Evolutionary conservation across 2,329 filamentous ascomycete genomes (phyloP).

Genomic region (Aspergillus ruber): DNA sequence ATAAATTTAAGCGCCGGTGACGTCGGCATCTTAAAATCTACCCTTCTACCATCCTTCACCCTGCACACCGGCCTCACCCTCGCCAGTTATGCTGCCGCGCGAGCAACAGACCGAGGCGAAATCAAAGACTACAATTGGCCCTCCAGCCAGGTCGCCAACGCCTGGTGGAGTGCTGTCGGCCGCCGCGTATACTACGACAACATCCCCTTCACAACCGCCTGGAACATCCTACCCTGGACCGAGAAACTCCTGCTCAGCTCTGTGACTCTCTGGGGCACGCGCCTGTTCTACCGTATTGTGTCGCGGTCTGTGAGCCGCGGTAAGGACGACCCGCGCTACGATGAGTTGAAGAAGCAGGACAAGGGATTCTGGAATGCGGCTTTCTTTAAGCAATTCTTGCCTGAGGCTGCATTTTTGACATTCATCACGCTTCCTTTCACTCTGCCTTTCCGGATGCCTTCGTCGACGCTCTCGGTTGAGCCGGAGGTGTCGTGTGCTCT

Average conservation of each 20-base stretch:
- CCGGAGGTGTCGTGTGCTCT: slow-evolving; percentile 14
- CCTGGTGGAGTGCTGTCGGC: slow-evolving; percentile 56
- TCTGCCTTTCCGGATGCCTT: slow-evolving; percentile 42
- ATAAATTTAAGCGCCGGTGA: slow-evolving; percentile 12
- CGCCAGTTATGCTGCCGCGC: slow-evolving; percentile 47
- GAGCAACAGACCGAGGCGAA: slow-evolving; percentile 50
- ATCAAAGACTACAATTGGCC: slow-evolving; percentile 58
- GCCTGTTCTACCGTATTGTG: slow-evolving; percentile 51
- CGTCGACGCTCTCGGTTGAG: slow-evolving; percentile 26
- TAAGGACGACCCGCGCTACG: slow-evolving; percentile 53
- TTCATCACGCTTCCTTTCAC: slow-evolving; percentile 54
- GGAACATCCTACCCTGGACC: slow-evolving; percentile 45
- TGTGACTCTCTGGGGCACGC: slow-evolving; percentile 53
- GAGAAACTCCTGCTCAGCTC: slow-evolving; percentile 52
- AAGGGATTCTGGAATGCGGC: slow-evolving; percentile 54
- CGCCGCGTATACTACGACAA: slow-evolving; percentile 43
- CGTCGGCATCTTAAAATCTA: slow-evolving; percentile 49
- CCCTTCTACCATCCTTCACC: slow-evolving; percentile 49
- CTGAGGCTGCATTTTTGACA: slow-evolving; percentile 53
- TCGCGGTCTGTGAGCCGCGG: slow-evolving; percentile 45
- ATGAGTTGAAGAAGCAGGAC: slow-evolving; percentile 42
- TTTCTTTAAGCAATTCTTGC: slow-evolving; percentile 49
- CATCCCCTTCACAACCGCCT: slow-evolving; percentile 42
- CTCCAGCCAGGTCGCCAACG: slow-evolving; percentile 49
- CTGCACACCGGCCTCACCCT: slow-evolving; percentile 49